Conservation (phyloP, 129 eudicot genomes). For the Escallonia herrerae region DNA sequence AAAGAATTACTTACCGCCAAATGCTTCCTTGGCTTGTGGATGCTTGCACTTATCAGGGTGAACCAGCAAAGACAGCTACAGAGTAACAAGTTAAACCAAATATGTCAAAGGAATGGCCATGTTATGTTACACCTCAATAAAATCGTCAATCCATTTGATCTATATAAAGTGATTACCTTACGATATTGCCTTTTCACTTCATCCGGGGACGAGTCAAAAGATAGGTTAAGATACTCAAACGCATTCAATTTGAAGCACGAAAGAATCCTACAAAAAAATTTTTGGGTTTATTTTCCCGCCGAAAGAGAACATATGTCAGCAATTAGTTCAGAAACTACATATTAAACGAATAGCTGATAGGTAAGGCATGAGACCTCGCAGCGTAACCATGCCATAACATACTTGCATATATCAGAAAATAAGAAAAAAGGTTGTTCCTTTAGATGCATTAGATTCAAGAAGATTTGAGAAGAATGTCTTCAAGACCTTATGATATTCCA, state of each 20-base stretch:
- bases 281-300: not conserved
- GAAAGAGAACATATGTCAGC: not conserved
- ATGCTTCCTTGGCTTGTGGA: slow-evolving; percentile 97
- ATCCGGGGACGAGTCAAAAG: slow-evolving; percentile 72
- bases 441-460: no score
- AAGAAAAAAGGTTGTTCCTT: no score
- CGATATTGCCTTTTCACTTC: slow-evolving; percentile 95
- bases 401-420: not conserved
- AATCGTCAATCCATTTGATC: not conserved
- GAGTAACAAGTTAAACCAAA: slow-evolving; percentile 6
- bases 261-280: slow-evolving; percentile 63
- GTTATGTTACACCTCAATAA: not conserved
- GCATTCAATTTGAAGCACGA: slow-evolving; percentile 95
- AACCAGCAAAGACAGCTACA: slow-evolving; percentile 86
- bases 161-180: slow-evolving; percentile 45
- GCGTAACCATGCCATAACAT: not conserved
- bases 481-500: no score
- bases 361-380: not conserved
- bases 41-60: slow-evolving; percentile 99
- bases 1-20: slow-evolving; percentile 55
- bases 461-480: no score
- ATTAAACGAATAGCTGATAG: not conserved
- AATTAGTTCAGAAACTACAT: not conserved
- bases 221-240: slow-evolving; percentile 77
- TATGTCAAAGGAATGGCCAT: not conserved